Evolutionary conservation across 2,329 filamentous ascomycete genomes (phyloP), one percentile per base, ranked within the genome.

Genomic region (Intubia oerlemansii): DNA sequence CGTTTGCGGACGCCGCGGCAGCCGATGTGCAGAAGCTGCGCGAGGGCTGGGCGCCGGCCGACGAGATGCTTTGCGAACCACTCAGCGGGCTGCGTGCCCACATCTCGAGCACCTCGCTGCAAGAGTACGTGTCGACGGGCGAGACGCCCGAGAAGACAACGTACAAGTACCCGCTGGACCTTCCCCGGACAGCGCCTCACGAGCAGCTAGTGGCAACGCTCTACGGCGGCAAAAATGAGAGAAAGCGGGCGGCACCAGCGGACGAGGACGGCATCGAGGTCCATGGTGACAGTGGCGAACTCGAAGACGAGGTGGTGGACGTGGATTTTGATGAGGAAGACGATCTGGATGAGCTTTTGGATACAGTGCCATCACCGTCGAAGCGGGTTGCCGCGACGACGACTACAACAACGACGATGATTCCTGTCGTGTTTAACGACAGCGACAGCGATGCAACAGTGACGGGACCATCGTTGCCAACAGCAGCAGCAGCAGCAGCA

Each of bases 111-210:
- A 69, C 72, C 2, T 50, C 57, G 5, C 58, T 95, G 29, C 62
- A 70, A 30, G 82, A 93, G 45, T 95, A 95, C 47, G 57, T 67
- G 21, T 66, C 78, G 0, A 95, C 88, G 0, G 85, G 88, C 29
- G 62, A 75, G 26, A 95, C 88, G 1, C 88, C 88, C 0, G 68
- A 77, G 43, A 88, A 84, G 51, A 56, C 61, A 17, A 59, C 69
- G 29, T 98, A 95, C 49, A 59, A 67, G n/a, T 92, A 80, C 43
- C 78, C 81, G 0, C 76, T 66, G 2, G 57, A 62, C 3, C 59
- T 98, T 2, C 88, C 88, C 4, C 69, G 72, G 16, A 95, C 88
- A 1, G 50, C 52, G 16, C 38, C 56, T 0, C 56, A 56, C 36
- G 54, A 57, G 2, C 38, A 46, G 10, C 48, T 65, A 20, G 8